Evolutionary conservation across 2,329 filamentous ascomycete genomes (phyloP).

Genomic region (Ceratocystis variospora): DNA sequence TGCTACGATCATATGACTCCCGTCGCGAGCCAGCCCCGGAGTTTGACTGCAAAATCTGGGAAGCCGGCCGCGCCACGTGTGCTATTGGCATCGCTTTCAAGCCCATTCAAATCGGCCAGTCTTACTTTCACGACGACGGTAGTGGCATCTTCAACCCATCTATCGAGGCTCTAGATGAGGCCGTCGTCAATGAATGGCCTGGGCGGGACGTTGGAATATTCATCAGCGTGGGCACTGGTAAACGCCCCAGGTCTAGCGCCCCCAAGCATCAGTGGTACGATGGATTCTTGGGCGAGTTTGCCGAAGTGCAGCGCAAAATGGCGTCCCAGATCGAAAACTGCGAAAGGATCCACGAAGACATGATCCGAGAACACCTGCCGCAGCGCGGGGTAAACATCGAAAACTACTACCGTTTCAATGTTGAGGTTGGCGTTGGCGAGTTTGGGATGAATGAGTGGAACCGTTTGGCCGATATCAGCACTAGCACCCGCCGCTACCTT

Average conservation of each 20-base stretch:
- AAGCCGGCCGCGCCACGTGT: slow-evolving; percentile 86
- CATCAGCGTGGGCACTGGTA: slow-evolving; percentile 86
- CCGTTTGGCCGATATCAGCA: slow-evolving; percentile 86
- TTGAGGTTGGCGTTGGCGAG: slow-evolving; percentile 88
- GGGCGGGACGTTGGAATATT: slow-evolving; percentile 86
- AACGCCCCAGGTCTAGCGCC: slow-evolving; percentile 50
- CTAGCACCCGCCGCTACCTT: slow-evolving; percentile 75
- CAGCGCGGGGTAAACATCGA: slow-evolving; percentile 71
- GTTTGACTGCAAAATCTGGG: slow-evolving; percentile 91
- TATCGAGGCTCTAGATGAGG: slow-evolving; percentile 75
- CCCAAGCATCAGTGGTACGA: slow-evolving; percentile 78
- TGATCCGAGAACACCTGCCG: slow-evolving; percentile 64
- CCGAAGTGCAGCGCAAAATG: slow-evolving; percentile 64
- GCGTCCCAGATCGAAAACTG: slow-evolving; percentile 90
- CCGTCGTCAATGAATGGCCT: slow-evolving; percentile 85
- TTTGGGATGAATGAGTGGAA: slow-evolving; percentile 99
- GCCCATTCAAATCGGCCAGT: slow-evolving; percentile 84
- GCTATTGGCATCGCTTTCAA: slow-evolving; percentile 92
- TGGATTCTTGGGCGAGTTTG: slow-evolving; percentile 81
- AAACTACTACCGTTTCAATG: slow-evolving; percentile 92
- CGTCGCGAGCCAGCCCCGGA: slow-evolving; percentile 80
- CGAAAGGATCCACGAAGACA: slow-evolving; percentile 75
- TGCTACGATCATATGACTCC: slow-evolving; percentile 90
- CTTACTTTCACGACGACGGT: slow-evolving; percentile 86
- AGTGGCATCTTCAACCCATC: slow-evolving; percentile 83